Conservation (phyloP, 768 basidiomycete species). For the Pleurotus citrinopileatus region DNA sequence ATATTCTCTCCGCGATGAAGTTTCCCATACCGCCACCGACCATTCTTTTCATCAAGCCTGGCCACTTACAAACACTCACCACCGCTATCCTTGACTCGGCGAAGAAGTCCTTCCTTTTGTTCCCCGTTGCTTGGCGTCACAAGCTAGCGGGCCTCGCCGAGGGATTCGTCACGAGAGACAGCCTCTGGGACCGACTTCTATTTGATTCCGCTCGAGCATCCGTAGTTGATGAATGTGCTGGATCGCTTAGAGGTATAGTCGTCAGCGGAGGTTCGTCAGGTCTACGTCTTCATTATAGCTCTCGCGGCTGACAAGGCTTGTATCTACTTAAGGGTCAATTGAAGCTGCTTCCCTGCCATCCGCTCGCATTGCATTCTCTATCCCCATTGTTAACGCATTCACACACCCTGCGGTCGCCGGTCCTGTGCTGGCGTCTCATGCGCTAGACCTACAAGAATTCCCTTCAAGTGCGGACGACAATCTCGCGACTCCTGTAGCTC, state of each 20-base stretch:
- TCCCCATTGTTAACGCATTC: constrained; percentile 69
- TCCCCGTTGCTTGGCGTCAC: constrained; percentile 71
- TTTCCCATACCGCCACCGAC: constrained; percentile 75
- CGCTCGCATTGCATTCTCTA: constrained; percentile 70
- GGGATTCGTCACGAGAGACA: constrained; percentile 75
- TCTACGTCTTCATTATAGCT: neutral
- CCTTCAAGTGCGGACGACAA: constrained; percentile 29
- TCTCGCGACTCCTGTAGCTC: constrained; percentile 31
- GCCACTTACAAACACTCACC: constrained; percentile 56
- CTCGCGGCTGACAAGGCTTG: constrained; percentile 1
- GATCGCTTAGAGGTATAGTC: constrained; percentile 63
- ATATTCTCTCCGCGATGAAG: constrained; percentile 42
- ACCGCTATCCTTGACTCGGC: constrained; percentile 52
- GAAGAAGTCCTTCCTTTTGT: constrained; percentile 50
- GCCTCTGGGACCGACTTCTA: constrained; percentile 81
- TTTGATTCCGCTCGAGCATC: constrained; percentile 64
- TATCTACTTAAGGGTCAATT: constrained; percentile 39
- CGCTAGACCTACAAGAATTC: constrained; percentile 82
- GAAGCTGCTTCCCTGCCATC: constrained; percentile 50
- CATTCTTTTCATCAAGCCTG: constrained; percentile 68
- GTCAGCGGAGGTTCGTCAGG: constrained; percentile 63
- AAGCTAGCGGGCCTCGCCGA: constrained; percentile 67
- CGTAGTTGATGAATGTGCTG: constrained; percentile 58
- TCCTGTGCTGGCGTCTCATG: constrained; percentile 80
- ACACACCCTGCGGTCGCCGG: constrained; percentile 64